phyloP scores from a whole-genome alignment of 345 rosid species.

The Citrus reticulata region DNA sequence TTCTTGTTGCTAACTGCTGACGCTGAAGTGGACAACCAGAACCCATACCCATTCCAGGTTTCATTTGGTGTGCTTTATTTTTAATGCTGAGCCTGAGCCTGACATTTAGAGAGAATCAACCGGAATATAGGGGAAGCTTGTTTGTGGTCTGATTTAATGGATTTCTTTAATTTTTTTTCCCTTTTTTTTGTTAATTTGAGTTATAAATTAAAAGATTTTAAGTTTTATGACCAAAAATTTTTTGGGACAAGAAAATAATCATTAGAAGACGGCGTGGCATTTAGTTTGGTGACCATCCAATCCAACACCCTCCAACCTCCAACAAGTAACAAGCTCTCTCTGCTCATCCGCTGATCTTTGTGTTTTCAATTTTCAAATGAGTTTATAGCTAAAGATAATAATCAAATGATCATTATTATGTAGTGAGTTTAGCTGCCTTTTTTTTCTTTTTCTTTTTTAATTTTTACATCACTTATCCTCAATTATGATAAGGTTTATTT shows the following conservation, averaged over 20 bases:
- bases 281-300: slow-evolving; percentile 28
- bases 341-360: background rate
- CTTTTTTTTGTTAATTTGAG: background rate
- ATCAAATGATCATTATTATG: background rate
- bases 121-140: background rate
- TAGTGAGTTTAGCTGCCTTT: background rate
- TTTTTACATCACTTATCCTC: background rate
- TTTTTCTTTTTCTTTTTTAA: background rate
- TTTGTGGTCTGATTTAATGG: background rate
- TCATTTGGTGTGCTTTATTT: background rate
- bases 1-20: background rate
- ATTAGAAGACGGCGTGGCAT: background rate
- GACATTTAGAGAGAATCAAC: background rate
- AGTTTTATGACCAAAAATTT: background rate
- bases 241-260: background rate
- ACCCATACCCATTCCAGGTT: background rate
- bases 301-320: slow-evolving; percentile 12
- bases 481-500: background rate
- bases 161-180: background rate
- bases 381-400: background rate
- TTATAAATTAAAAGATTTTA: slow-evolving; percentile 2
- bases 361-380: background rate
- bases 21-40: slow-evolving; percentile 11
- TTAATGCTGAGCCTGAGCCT: background rate
- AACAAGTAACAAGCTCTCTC: background rate